Base-by-base conservation (phyloP, 176 grass and related monocot species). In the Eragrostis nindensis region DNA sequence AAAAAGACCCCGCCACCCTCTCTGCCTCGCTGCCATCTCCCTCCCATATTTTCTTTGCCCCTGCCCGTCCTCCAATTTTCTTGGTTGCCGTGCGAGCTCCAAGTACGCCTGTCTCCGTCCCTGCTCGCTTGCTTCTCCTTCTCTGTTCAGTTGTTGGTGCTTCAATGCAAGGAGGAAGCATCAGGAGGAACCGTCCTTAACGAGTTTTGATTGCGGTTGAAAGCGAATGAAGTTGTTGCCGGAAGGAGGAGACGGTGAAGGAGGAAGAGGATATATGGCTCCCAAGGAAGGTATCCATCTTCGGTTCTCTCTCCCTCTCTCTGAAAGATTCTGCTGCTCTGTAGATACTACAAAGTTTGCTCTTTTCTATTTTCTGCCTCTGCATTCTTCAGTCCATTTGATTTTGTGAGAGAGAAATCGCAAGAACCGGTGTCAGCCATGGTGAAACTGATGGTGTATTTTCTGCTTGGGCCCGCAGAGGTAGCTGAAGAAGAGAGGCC, bases 1-100 rank as follows among this genome's bases (percentile, higher is more conserved):
- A 69, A 87, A 94, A 90, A 94, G 79, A 94, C 74, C 90, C 83
- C 93, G 92, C 89, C 89, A 80, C 69, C 66, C 41, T 27, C 46
- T 62, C 56, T 68, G n/a, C 54, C 57, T 68, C 38, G 57, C 43
- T 16, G 4, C n/a, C 22, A 16, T 55, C n/a, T 84, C 85, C 53
- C 82, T 52, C 72, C 8, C 54, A 11, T 73, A 88, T 90, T 86
- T 82, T 22, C 71, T 49, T 68, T 64, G 22, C 48, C 18, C 49
- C 27, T 62, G 10, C 27, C 66, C 81, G 14, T 62, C 78, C 82
- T 66, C 83, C 87, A 61, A 86, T 80, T 81, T 81, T 70, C 71
- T 89, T 69, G 66, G 83, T 70, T 42, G 55, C 71, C 74, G 89
- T 80, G 70, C 48, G 68, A 80, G 76, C 80, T 86, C 70, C 48